phyloP scores from a whole-genome alignment of 345 rosid genomes.

The Syzygium aqueum region DNA sequence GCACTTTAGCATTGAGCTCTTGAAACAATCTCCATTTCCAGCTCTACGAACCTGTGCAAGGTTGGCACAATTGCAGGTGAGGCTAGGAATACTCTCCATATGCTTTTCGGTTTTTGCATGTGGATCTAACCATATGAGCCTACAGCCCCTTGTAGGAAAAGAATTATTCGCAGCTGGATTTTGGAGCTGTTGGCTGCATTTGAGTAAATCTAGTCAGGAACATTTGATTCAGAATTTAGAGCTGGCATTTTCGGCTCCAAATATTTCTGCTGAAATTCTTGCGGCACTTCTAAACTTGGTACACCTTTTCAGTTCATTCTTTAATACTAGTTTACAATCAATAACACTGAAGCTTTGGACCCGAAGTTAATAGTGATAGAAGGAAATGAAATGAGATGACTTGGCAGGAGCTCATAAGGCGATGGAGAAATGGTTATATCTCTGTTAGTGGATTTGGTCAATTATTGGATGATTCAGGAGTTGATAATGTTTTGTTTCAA shows the following conservation, averaged over 20 bases:
- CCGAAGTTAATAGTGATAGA: neutral
- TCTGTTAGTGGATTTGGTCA: neutral
- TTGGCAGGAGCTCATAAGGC: neutral
- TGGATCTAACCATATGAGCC: slow-evolving; percentile 15
- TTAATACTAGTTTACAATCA: neutral
- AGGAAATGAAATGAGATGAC: neutral
- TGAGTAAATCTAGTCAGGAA: slow-evolving; percentile 74
- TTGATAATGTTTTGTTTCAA: neutral
- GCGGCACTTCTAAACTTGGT: slow-evolving; percentile 94
- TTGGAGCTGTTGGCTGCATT: slow-evolving; percentile 97
- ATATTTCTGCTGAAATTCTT: slow-evolving; percentile 97
- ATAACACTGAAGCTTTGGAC: neutral
- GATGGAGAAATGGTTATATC: neutral
- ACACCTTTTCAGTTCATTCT: slow-evolving; percentile 4
- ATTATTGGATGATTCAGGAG: neutral
- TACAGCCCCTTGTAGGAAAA: slow-evolving; percentile 94
- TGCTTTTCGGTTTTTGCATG: neutral
- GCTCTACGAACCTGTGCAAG: slow-evolving; percentile 94
- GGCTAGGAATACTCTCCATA: neutral
- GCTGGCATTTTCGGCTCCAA: slow-evolving; percentile 98
- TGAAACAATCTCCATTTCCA: slow-evolving; percentile 97
- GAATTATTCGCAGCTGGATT: slow-evolving; percentile 99
- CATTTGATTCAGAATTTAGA: slow-evolving; percentile 87
- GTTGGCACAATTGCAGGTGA: slow-evolving; percentile 93
- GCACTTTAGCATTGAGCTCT: slow-evolving; percentile 96